These are phyloP conservation scores for Skeletonema costatum DNA, from an alignment of 108 stramenopile species.

Conservation along the genomic window DNA sequence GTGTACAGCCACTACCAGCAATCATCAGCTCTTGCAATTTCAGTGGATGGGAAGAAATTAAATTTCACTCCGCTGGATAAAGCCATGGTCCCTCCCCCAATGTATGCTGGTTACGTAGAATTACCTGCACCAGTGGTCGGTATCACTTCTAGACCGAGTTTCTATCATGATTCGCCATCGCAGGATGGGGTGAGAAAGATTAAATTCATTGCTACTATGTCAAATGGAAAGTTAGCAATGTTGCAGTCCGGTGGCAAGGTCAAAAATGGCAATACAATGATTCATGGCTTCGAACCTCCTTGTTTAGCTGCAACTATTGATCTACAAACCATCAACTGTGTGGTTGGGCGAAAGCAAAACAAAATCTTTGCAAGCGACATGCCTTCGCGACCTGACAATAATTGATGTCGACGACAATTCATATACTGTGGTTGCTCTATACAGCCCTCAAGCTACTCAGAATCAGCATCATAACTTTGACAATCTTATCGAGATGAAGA, in stretches of 20 bases:
- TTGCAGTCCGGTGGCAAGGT: constrained; percentile 14
- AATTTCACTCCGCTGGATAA: constrained; percentile 78
- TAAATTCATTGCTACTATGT: constrained; percentile 38
- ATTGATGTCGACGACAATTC: constrained; percentile 29
- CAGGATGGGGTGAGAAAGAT: not conserved
- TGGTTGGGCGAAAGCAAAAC: not conserved
- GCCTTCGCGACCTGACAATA: constrained; percentile 41
- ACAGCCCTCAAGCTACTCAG: constrained; percentile 11
- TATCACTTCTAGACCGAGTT: constrained; percentile 43
- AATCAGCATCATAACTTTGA: constrained; percentile 31
- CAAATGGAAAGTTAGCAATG: constrained; percentile 55
- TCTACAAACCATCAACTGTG: not conserved
- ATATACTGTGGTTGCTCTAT: constrained; percentile 30
- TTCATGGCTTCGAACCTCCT: constrained; percentile 35
- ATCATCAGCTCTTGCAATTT: constrained; percentile 64
- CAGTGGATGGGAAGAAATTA: constrained; percentile 72
- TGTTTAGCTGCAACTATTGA: constrained; percentile 19
- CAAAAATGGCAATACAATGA: constrained; percentile 5
- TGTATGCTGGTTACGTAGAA: constrained; percentile 61
- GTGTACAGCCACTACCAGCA: constrained; percentile 25
- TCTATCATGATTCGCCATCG: constrained; percentile 18
- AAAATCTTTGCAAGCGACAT: constrained; percentile 2
- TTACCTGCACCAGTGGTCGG: constrained; percentile 57
- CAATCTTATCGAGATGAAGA: constrained; percentile 54
- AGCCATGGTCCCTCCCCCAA: constrained; percentile 86